Conservation (phyloP, 805 yeast genomes). For the Candida verbasci region DNA sequence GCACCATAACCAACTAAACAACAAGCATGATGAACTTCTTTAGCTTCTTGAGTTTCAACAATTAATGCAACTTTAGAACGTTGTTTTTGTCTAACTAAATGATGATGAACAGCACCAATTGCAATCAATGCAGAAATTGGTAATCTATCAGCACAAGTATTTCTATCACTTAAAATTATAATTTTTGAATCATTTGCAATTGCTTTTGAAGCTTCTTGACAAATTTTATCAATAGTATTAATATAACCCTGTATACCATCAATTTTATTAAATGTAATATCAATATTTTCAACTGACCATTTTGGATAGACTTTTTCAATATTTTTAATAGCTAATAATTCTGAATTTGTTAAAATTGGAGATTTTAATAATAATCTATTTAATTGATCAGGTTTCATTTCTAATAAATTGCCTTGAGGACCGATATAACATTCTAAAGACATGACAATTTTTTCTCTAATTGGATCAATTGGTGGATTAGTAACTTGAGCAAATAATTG, state of each 20-base stretch:
- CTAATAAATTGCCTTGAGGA: conserved; percentile 95
- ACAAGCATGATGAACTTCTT: conserved; percentile 96
- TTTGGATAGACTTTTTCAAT: conserved; percentile 74
- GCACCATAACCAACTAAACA: conserved; percentile 95
- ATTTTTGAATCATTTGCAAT: conserved; percentile 72
- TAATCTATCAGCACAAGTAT: conserved; percentile 55
- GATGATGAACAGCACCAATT: conserved; percentile 96
- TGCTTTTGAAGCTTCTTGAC: conserved; percentile 82
- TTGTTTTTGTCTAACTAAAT: conserved; percentile 90
- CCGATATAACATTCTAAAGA: conserved; percentile 95
- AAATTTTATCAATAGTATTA: conserved; percentile 77
- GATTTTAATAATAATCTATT: conserved; percentile 78
- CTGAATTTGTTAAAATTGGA: conserved; percentile 73
- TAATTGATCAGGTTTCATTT: conserved; percentile 90
- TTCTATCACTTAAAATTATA: conserved; percentile 71
- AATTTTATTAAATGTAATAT: conserved; percentile 78
- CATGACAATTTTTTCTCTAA: conserved; percentile 95
- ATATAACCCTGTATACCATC: conserved; percentile 88
- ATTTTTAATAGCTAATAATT: conserved; percentile 69
- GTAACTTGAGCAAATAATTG: conserved; percentile 98
- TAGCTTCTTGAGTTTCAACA: conserved; percentile 93
- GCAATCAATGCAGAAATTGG: conserved; percentile 88
- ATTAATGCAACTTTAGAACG: conserved; percentile 92
- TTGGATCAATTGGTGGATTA: conserved; percentile 98
- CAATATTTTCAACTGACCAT: conserved; percentile 81